Base-by-base conservation (phyloP, 768 basidiomycete species). In the Chiua virens region DNA sequence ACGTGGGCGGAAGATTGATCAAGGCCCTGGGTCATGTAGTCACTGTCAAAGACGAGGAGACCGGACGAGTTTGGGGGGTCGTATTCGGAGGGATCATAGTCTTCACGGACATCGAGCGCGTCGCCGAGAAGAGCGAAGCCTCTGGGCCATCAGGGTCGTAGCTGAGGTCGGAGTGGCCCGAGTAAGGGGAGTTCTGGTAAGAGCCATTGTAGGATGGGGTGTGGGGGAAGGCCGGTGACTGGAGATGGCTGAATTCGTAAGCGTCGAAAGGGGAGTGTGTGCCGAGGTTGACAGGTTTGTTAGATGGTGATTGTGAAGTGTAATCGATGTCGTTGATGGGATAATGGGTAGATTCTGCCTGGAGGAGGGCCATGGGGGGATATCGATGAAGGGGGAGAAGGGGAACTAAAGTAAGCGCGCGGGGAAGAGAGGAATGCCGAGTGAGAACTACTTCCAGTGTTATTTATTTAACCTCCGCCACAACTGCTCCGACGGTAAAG, bases 41-140 rank as follows among this genome's bases (percentile, higher is more conserved):
- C 77, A 59, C 59, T 54, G 60, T 84, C 79, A 66, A 85, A 83
- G 71, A 86, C 79, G 58, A 89, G 75, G 11, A 83, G 75, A 23
- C 66, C 60, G 28, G 77, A 63, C 2, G 71, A 70, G 51, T 75
- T 66, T 18, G 86, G 83, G 5, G 71, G 61, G 71, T 91, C 89
- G 75, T 81, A 90, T 49, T 89, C 85, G 25, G 79, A 67, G 5
- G 89, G 88, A 64, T 90, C 82, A 78, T 91, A 90, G 27, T 82
- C 84, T 67, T 69, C 59, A 53, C 63, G 61, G 62, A 48, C 58
- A 41, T 68, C 67, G 21, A 70, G 69, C 36, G 79, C 74, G 49
- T 78, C 78, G 27, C 73, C 73, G 36, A 86, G 79, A 52, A 86
- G 65, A 46, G 68, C 69, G 47, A 81, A 77, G 53, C 69, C 54